These are phyloP conservation scores for Nakataea oryzae DNA, from an alignment of 2,329 filamentous ascomycete species.

Conservation along the genomic window DNA sequence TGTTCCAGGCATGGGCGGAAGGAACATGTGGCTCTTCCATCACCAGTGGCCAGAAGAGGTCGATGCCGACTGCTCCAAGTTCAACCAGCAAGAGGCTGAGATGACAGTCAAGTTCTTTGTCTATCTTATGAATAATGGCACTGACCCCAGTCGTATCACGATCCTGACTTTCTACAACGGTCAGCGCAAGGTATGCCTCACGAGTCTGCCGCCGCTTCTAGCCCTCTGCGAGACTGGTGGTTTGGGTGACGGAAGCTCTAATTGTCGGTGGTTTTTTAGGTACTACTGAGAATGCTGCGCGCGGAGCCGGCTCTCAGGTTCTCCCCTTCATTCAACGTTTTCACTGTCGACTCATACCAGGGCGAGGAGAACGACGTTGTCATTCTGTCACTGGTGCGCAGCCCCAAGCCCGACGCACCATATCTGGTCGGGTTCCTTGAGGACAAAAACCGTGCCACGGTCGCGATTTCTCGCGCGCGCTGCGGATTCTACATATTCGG, in stretches of 20 bases:
- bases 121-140: conserved; percentile 62
- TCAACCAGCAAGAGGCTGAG: conserved; percentile 60
- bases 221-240: conserved; percentile 24
- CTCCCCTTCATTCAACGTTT: conserved; percentile 41
- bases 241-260: conserved; percentile 13
- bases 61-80: conserved; percentile 54
- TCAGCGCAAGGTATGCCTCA: conserved; percentile 57
- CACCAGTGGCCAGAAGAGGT: conserved; percentile 51
- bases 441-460: conserved; percentile 47
- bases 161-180: conserved; percentile 83
- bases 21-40: conserved; percentile 29
- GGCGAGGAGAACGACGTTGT: conserved; percentile 85
- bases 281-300: conserved; percentile 41
- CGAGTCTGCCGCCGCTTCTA: too few species aligned
- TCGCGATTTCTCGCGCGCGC: conserved; percentile 58
- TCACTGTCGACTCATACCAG: conserved; percentile 82
- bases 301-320: conserved; percentile 10
- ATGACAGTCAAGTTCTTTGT: conserved; percentile 66
- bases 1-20: conserved; percentile 33
- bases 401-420: conserved; percentile 34
- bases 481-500: conserved; percentile 80
- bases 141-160: conserved; percentile 53
- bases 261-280: conserved; percentile 20
- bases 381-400: conserved; percentile 70
- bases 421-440: conserved; percentile 60